A percentile compares a stretch with the other conserved stretches of the same genome.
phyloP scores from a whole-genome alignment of 176 grass and related monocot species.

The Cymbopogon citratus region DNA sequence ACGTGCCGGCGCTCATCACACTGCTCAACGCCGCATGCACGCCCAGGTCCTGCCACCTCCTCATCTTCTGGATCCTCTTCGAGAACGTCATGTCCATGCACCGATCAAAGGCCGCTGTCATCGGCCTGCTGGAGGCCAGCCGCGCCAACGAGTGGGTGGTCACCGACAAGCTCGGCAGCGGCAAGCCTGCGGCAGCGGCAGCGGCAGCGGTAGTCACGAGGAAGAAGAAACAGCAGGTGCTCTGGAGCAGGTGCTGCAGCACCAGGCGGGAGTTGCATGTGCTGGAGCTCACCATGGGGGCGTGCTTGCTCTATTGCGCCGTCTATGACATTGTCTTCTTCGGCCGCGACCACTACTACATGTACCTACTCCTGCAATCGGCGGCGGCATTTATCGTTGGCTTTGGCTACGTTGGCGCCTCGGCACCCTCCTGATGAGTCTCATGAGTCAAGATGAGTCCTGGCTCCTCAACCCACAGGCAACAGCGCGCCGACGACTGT shows the following conservation, averaged over 20 bases:
- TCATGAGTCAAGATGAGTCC: background rate
- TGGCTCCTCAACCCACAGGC: too few species aligned
- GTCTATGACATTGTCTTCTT: slow-evolving; percentile 55
- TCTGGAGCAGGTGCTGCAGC: background rate
- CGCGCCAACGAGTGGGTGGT: slow-evolving; percentile 91
- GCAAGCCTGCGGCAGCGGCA: fast-evolving
- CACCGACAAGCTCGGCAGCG: slow-evolving; percentile 67
- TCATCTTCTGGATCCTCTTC: slow-evolving; percentile 91
- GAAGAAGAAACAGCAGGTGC: slow-evolving; percentile 16
- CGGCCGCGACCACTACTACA: slow-evolving; percentile 56
- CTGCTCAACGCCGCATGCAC: slow-evolving; percentile 77
- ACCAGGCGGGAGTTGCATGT: slow-evolving; percentile 38
- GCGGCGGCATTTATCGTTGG: slow-evolving; percentile 71
- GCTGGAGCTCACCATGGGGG: slow-evolving; percentile 64
- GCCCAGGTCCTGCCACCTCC: slow-evolving; percentile 64
- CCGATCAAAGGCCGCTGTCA: slow-evolving; percentile 69
- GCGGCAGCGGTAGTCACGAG: background rate
- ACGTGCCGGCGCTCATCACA: slow-evolving; percentile 65
- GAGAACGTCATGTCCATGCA: slow-evolving; percentile 98
- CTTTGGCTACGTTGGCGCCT: slow-evolving; percentile 59
- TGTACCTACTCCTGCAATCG: slow-evolving; percentile 71
- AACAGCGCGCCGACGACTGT: background rate
- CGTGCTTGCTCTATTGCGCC: slow-evolving; percentile 61
- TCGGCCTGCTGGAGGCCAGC: slow-evolving; percentile 70
- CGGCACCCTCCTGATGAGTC: slow-evolving; percentile 17